A percentile compares a stretch with the other conserved stretches of the same genome.
These are phyloP conservation scores for Cladosporium sp. DNA, from an alignment of 2,329 filamentous ascomycete genomes.

Conservation along the genomic window DNA sequence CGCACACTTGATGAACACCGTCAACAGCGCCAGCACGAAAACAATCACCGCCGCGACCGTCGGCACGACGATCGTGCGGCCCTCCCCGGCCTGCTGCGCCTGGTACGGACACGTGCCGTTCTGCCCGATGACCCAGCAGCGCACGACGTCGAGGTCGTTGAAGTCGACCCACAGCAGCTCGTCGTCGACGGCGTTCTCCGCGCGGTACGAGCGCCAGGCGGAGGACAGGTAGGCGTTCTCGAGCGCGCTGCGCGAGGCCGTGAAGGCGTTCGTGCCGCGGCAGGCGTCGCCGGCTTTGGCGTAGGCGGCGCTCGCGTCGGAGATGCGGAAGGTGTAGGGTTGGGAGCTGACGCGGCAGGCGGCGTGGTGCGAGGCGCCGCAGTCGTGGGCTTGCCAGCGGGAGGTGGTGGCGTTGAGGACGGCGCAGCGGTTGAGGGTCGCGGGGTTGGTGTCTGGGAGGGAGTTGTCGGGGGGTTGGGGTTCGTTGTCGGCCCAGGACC, in stretches of 20 bases:
- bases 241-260: constrained; percentile 54
- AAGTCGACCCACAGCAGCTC: constrained; percentile 52
- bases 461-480: constrained; percentile 40
- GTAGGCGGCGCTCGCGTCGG: constrained; percentile 32
- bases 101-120: constrained; percentile 55
- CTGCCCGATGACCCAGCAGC: constrained; percentile 56
- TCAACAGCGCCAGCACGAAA: constrained; percentile 53
- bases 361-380: constrained; percentile 43
- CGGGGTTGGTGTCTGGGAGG: constrained; percentile 12
- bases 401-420: constrained; percentile 46
- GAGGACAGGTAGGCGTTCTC: constrained; percentile 55
- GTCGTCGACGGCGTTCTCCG: constrained; percentile 19
- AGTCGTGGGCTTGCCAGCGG: constrained; percentile 55
- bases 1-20: constrained; percentile 59
- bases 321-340: constrained; percentile 56
- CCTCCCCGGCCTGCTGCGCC: constrained; percentile 26
- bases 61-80: constrained; percentile 52
- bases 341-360: constrained; percentile 50
- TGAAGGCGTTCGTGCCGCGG: constrained; percentile 43
- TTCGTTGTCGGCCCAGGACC: constrained; percentile 55
- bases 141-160: constrained; percentile 50
- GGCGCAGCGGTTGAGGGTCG: constrained; percentile 47
- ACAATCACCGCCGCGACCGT: constrained; percentile 58
- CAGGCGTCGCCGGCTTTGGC: constrained; percentile 42
- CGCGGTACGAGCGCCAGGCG: constrained; percentile 21